Evolutionary conservation across 352 stramenopile species (phyloP), one percentile per base, ranked within the genome.

Genomic region (Phytophthora sojae): DNA sequence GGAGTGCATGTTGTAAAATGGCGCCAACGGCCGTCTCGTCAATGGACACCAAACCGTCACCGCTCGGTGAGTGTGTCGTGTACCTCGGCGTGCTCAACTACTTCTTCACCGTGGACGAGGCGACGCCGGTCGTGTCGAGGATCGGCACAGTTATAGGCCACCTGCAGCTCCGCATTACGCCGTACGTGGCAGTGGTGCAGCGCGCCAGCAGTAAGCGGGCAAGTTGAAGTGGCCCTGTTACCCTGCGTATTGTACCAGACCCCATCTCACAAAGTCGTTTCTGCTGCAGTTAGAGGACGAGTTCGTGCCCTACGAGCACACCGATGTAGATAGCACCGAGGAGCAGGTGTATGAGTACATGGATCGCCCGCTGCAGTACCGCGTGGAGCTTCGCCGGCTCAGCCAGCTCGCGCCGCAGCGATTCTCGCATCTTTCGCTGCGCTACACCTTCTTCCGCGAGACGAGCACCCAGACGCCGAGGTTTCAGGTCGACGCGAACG

Each of bases 41-140:
- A 60, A 55, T 55, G 5, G 42, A 60, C 1, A 4, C 45, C 35
- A 77, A 85, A 47, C 56, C 55, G 52, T 19, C 30, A 6, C 51
- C 79, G n/a, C 65, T 91, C 6, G 83, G 83, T 14, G 80, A 82
- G 29, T 83, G 81, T n/a, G 47, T 88, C 12, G 69, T 89, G 51
- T 86, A 89, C 51, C 69, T 91, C 15, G 83, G 83, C 32, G 73
- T 73, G 2, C 80, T 91, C 62, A 89, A 83, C 76, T 89, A 91
- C 72, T 89, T 91, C 60, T 86, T 89, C 57, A 42, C 59, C 5
- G 69, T 88, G 23, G 55, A 83, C 49, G 77, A 86, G 58, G 60
- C n/a, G 15, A 77, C 73, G 19, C 81, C 81, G 4, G 69, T 91
- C 4, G 83, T 91, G 30, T 89, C 83, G 32, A 80, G 76, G 30